Base-by-base conservation (phyloP, 345 rosid genomes). In the Stellera chamaejasme region DNA sequence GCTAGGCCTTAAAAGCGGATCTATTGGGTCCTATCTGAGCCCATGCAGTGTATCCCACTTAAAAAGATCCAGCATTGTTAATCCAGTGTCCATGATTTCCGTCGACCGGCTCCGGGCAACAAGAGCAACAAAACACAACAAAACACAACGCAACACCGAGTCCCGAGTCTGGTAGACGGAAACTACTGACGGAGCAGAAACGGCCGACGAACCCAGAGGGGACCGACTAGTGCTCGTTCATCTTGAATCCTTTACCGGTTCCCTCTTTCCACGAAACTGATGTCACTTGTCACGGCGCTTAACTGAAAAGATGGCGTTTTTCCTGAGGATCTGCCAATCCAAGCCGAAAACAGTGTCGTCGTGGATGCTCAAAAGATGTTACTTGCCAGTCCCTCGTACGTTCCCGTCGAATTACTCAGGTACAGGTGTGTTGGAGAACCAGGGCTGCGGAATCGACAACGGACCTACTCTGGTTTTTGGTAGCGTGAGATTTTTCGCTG, bases 401-500 rank as follows among this genome's bases (percentile, higher is more conserved):
- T 61, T 73, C 39, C 52, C 60, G 10, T 48, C 52, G 36, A 42
- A 48, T 44, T 45, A 48, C 52, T 25, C 77, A 16, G 58, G 56
- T 26, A 19, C 48, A 19, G 23, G 19, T 43, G 26, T 48, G 2
- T 36, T 54, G 43, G 65, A 58, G 55, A 66, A 53, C 10, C 71
- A 64, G 0, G 8, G 43, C 59, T 23, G 64, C 55, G 67, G 32
- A 26, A 13, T 54, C 26, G 45, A 44, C 7, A 43, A 56, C 50
- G 64, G 41, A 39, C 72, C 69, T 32, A 7, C 45, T 8, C 56
- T 41, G 67, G 43, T 49, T 70, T n/a, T 71, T 51, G 36, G 25
- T 45, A 72, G 61, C 65, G 75, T 51, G 48, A 81, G 90, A 65
- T 77, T 59, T 64, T 83, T 70, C 48, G 79, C 83, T 53, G 71